Conservation (phyloP, 495 filamentous ascomycete species). For the Talaromyces ruber region DNA sequence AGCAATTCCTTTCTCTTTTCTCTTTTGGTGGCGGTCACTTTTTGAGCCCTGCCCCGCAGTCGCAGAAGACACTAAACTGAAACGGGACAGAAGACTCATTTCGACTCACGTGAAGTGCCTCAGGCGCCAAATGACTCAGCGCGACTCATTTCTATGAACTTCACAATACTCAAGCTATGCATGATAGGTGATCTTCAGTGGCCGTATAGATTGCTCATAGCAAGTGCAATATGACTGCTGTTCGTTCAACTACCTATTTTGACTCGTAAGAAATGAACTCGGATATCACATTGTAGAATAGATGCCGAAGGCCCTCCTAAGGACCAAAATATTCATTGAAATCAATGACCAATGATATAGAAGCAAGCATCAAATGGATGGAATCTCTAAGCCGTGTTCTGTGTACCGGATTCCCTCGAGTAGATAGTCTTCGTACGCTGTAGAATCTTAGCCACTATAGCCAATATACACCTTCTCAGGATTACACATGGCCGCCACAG, state of each 20-base stretch:
- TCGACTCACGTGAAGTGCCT: constrained; percentile 3
- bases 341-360: constrained; percentile 8
- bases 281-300: not conserved
- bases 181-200: not conserved
- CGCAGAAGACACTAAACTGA: constrained; percentile 8
- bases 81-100: constrained; percentile 15
- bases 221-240: not conserved
- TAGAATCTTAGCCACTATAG: too few species aligned
- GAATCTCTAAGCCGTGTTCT: too few species aligned
- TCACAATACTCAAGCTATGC: not conserved
- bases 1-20: not conserved
- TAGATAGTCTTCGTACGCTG: too few species aligned
- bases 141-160: constrained; percentile 1
- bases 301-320: not conserved
- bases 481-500: too few species aligned
- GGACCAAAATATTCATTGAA: not conserved
- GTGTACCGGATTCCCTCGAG: too few species aligned
- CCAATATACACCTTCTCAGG: too few species aligned
- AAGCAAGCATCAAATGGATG: not conserved
- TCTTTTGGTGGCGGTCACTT: constrained; percentile 4
- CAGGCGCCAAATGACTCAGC: constrained; percentile 8
- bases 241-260: not conserved
- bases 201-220: not conserved
- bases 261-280: not conserved
- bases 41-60: not conserved